Percentiles rank a stretch among this genome's conserved stretches.
These are phyloP conservation scores for Metschnikowia baotianmanensis DNA, from an alignment of 805 yeast species.

Conservation along the genomic window DNA sequence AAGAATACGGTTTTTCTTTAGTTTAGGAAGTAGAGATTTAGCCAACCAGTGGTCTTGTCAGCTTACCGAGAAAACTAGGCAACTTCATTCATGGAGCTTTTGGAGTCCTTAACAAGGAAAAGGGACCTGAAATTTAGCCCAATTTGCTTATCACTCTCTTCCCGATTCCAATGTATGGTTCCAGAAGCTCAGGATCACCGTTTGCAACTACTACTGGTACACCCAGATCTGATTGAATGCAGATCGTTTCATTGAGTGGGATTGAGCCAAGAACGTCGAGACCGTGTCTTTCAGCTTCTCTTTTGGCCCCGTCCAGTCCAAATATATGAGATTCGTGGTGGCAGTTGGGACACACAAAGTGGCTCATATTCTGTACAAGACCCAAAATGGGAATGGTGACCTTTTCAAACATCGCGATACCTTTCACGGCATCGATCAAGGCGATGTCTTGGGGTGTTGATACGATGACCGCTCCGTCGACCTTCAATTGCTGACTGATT, in stretches of 20 bases:
- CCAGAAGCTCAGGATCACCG: slow-evolving; percentile 34
- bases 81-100: no score
- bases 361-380: slow-evolving; percentile 80
- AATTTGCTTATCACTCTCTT: slow-evolving; percentile 23
- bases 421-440: slow-evolving; percentile 73
- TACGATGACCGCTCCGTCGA: slow-evolving; percentile 79
- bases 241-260: slow-evolving; percentile 63
- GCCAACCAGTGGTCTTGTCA: no score
- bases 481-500: slow-evolving; percentile 70
- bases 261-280: slow-evolving; percentile 60
- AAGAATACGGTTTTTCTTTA: no score
- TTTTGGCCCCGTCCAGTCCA: slow-evolving; percentile 59
- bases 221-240: slow-evolving; percentile 61
- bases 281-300: slow-evolving; percentile 48
- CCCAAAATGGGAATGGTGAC: slow-evolving; percentile 73
- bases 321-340: slow-evolving; percentile 70
- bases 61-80: no score
- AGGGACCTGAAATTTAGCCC: slow-evolving; percentile 2
- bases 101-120: background rate
- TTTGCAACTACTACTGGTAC: slow-evolving; percentile 54
- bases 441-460: slow-evolving; percentile 89
- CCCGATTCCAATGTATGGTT: slow-evolving; percentile 52
- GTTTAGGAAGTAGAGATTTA: no score
- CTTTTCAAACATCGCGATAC: slow-evolving; percentile 73
- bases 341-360: slow-evolving; percentile 73